These are phyloP conservation scores for Lolium rigidum DNA, from an alignment of 176 grass and related monocot genomes.

Conservation along the genomic window DNA sequence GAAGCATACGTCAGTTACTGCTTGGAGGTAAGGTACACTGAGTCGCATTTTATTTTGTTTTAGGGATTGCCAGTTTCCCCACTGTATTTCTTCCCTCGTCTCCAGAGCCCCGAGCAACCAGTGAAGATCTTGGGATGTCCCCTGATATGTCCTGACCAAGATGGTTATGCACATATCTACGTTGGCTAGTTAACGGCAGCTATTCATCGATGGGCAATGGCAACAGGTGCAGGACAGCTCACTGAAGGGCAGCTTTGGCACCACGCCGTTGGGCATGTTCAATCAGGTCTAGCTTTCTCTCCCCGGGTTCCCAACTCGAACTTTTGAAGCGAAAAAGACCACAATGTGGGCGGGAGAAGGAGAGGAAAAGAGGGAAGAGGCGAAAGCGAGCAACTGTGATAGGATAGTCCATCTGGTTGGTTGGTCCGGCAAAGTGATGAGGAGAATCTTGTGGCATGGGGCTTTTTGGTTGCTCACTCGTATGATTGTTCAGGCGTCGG, in stretches of 20 bases:
- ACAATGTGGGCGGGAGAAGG: constrained; percentile 20
- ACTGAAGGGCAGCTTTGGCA: constrained; percentile 38
- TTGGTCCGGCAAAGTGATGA: background rate
- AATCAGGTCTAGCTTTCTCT: constrained; percentile 19
- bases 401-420: background rate
- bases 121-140: background rate
- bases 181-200: too few species aligned
- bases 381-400: background rate
- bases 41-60: constrained; percentile 9
- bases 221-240: constrained; percentile 34
- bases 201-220: background rate
- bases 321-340: constrained; percentile 38
- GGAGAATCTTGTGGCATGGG: constrained; percentile 6
- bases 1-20: constrained; percentile 30
- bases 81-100: background rate
- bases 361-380: background rate
- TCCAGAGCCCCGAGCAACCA: background rate
- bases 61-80: background rate
- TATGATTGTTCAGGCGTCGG: background rate
- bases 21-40: constrained; percentile 14
- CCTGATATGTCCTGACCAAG: background rate
- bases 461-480: background rate
- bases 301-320: background rate
- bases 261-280: constrained; percentile 5
- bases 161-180: background rate